Evolutionary conservation across 176 grass and related monocot genomes (phyloP).

Genomic region (Juncus inflexus): DNA sequence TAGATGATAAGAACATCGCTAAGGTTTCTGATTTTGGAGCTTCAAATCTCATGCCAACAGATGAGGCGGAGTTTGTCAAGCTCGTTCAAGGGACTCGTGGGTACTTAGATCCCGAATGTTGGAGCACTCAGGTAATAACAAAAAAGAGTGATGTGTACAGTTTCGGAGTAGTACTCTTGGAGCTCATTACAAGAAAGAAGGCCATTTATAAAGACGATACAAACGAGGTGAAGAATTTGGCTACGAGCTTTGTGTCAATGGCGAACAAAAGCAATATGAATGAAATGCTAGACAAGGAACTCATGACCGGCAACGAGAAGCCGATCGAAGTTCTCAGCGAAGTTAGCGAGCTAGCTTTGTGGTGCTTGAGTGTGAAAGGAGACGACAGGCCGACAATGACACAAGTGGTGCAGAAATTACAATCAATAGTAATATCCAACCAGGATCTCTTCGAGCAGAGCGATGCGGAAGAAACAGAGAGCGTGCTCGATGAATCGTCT

Average conservation of each 20-base stretch:
- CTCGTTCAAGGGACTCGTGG: constrained; percentile 1
- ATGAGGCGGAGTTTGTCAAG: constrained; percentile 7
- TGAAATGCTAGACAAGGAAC: constrained; percentile 31
- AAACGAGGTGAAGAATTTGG: not conserved
- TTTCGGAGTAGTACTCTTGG: constrained; percentile 30
- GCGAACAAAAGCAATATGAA: not conserved
- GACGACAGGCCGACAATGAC: constrained; percentile 27
- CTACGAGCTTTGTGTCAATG: not conserved
- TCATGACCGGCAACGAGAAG: not conserved
- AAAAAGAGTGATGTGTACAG: constrained; percentile 30
- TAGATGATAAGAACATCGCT: not conserved
- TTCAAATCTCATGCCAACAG: not conserved
- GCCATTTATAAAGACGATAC: not conserved
- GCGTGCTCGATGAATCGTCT: not conserved
- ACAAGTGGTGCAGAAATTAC: constrained; percentile 14
- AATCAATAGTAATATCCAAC: not conserved
- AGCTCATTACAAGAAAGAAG: constrained; percentile 21
- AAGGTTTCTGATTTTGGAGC: constrained; percentile 26
- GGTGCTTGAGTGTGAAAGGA: constrained; percentile 21
- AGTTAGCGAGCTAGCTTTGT: not conserved
- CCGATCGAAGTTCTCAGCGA: not conserved
- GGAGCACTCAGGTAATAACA: constrained; percentile 13
- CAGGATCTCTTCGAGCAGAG: not conserved
- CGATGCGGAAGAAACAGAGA: not conserved
- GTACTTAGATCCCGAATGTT: constrained; percentile 25